Evolutionary conservation across 2,329 filamentous ascomycete genomes (phyloP), one percentile per base, ranked within the genome.

Genomic region (Magnaporthiopsis incrustans): DNA sequence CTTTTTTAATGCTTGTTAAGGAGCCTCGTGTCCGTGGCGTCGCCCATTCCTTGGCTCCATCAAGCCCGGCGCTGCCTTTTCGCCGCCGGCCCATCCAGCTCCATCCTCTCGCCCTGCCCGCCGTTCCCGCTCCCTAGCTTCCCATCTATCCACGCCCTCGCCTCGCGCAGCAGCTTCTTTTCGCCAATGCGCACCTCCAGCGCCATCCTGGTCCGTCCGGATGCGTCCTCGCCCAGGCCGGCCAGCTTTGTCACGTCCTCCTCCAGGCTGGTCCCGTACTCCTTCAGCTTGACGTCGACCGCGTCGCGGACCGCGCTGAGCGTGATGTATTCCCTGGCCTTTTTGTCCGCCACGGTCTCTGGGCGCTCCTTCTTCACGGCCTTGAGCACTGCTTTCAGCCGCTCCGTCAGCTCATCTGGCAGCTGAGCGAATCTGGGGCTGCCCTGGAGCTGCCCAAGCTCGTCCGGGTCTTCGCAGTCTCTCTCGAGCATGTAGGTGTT

Each of bases 401-500:
- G 82, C 63, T 80, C 78, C 11, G 76, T 73, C n/a, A 86, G 74
- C 66, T 84, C 81, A 30, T 79, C 75, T 0, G 83, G 82, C 38
- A 85, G 73, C 32, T 72, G 73, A 6, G 74, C 72, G 12, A 83
- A 72, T 0, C 68, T 69, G 1, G 77, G 75, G 1, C 76, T 68
- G 0, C 73, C 75, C 1, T 59, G 35, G 1, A 74, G 59, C 27
- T 65, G 65, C 26, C 84, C 84, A 14, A 79, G 78, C 0, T 79
- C 70, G 66, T 82, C 79, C 0, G 83, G 81, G 35, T 85, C 83
- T 0, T 78, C 78, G 1, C 79, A 75, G 57, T 82, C 79, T 32
- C 82, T 78, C 68, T 87, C 85, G 22, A 91, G 79, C 60, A 92
- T 87, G 68, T 93, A 92, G 25, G 84, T 85, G 50, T 93, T 89